phyloP scores from a whole-genome alignment of 306 rosid species.

The Benincasa hispida region DNA sequence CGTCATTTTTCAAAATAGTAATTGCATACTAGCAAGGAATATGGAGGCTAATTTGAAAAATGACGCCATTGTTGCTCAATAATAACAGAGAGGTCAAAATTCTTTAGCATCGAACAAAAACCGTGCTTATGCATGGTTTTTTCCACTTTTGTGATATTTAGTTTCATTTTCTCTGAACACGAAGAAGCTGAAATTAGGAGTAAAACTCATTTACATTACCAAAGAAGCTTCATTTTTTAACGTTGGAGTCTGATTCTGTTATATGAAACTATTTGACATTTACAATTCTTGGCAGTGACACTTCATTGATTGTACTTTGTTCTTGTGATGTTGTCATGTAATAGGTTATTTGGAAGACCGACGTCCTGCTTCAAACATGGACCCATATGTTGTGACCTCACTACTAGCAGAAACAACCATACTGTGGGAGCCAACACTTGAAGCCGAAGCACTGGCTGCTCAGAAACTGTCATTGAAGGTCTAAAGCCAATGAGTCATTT shows the following conservation, averaged over 20 bases:
- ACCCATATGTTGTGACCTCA: constrained; percentile 76
- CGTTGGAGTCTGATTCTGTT: background rate
- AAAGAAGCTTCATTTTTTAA: background rate
- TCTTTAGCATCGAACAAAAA: background rate
- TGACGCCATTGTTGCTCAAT: background rate
- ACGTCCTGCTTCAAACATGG: constrained; percentile 99
- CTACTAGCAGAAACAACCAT: constrained; percentile 73
- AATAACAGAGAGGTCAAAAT: background rate
- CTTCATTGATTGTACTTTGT: background rate
- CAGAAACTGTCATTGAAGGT: constrained; percentile 79
- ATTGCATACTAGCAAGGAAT: background rate
- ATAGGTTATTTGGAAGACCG: constrained; percentile 98
- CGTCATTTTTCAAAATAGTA: background rate
- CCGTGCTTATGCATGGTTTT: too few species aligned
- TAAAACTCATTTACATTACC: background rate
- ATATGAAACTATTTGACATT: background rate
- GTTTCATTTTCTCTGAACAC: background rate
- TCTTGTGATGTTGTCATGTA: constrained; percentile 10
- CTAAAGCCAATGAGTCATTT: constrained; percentile 12
- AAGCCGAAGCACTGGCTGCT: constrained; percentile 97
- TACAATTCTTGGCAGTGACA: background rate
- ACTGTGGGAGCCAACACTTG: constrained; percentile 91
- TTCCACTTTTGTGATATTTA: background rate
- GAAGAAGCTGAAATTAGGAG: background rate
- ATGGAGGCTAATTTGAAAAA: background rate